A percentile compares a stretch with the other conserved stretches of the same genome.
Evolutionary conservation across 768 basidiomycete genomes (phyloP).

Genomic region (Dacryopinax spathularia): DNA sequence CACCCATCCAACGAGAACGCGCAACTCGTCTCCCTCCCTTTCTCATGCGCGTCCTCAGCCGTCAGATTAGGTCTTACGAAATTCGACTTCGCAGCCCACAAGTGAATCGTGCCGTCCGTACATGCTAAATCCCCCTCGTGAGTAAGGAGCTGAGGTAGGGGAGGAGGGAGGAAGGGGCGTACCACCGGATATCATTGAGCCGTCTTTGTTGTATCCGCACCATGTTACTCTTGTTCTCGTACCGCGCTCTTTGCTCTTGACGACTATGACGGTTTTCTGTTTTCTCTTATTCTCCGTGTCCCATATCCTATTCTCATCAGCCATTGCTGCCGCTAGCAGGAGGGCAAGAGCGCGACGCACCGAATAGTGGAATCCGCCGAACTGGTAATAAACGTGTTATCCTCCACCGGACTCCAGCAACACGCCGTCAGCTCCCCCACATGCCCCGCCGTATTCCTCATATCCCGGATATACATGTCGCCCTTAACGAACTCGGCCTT

Average conservation of each 20-base stretch:
- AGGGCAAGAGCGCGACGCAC: constrained; percentile 27
- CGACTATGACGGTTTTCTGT: constrained; percentile 90
- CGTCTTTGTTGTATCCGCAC: constrained; percentile 81
- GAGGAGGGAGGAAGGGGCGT: constrained; percentile 19
- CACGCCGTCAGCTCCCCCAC: constrained; percentile 84
- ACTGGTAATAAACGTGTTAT: constrained; percentile 72
- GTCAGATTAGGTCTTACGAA: constrained; percentile 81
- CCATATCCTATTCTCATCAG: constrained; percentile 57
- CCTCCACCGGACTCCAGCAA: constrained; percentile 83
- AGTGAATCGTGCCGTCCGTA: constrained; percentile 78
- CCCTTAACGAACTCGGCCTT: constrained; percentile 66
- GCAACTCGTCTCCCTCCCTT: constrained; percentile 73
- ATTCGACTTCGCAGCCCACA: constrained; percentile 88
- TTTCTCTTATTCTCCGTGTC: constrained; percentile 83
- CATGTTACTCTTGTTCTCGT: constrained; percentile 80
- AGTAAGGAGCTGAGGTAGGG: background rate
- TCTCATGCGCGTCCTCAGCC: constrained; percentile 75
- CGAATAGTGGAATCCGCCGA: constrained; percentile 94
- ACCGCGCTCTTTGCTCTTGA: constrained; percentile 90
- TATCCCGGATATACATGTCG: constrained; percentile 95
- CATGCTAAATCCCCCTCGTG: too few species aligned
- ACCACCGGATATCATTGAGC: constrained; percentile 83
- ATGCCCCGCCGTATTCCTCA: constrained; percentile 97
- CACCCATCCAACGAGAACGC: constrained; percentile 79
- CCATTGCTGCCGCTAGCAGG: too few species aligned